Evolutionary conservation across 306 rosid genomes (phyloP), one percentile per base, ranked within the genome.

Genomic region (Citrullus amarus): DNA sequence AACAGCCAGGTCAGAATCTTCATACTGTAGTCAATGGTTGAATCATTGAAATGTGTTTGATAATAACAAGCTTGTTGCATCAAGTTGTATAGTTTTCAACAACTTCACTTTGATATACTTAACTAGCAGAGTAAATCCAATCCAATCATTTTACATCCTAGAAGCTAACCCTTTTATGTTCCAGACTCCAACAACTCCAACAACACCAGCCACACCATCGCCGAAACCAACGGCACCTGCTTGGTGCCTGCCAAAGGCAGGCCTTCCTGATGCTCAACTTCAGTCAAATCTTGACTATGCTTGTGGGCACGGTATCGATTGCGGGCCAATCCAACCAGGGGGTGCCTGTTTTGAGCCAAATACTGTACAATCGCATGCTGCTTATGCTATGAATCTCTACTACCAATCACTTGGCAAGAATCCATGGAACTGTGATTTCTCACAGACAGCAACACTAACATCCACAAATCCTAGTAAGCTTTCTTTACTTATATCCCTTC

Each of bases 341-440:
- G 98, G 97, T 0, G 91, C 89, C 82, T 93, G 98, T 84, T 93
- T 82, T 43, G 93, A 88, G n/a, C 97, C 97, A 12, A 86, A 90
- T 84, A 91, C 90, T 7, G 44, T 86, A 1, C 76, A 81, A n/a
- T 91, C 93, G 11, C 98, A 91, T 77, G 89, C 97, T 63, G 84
- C 99, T 71, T 95, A 80, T 84, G 97, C 96, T 81, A 95, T 95
- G 97, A 95, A 95, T 85, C 89, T 89, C 54, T 95, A 95, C 79
- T 95, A 85, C 81, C 99, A 95, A 38, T 82, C 81, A 4, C 53
- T 75, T 76, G 89, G 83, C 16, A 89, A 78, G 75, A 79, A 84
- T 67, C 89, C 87, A n/a, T 83, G 89, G 89, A 89, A 92, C 82
- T 95, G 99, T 80, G 96, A 95, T 84, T 95, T 95, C 90, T 85